phyloP scores from a whole-genome alignment of 306 rosid genomes.

The Prinsepia uniflora region DNA sequence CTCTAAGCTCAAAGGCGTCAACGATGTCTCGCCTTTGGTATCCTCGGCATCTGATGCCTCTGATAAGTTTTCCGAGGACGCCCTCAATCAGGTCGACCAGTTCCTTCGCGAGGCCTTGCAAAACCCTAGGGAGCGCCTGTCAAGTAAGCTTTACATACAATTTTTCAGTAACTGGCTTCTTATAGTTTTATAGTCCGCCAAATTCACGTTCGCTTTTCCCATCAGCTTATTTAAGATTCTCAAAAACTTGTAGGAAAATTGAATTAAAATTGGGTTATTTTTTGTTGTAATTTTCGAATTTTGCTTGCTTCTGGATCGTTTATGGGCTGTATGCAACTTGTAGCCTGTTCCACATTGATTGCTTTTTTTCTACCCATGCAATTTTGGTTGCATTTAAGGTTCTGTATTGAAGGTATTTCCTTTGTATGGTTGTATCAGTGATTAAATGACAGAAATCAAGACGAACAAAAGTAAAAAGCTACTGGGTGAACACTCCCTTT shows the following conservation, averaged over 20 bases:
- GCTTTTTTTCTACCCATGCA: not conserved
- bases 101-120: slow-evolving; percentile 93
- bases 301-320: not conserved
- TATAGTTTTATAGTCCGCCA: not conserved
- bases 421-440: not conserved
- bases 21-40: slow-evolving; percentile 18
- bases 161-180: not conserved
- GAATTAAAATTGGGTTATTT: not conserved
- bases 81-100: slow-evolving; percentile 69
- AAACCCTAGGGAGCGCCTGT: slow-evolving; percentile 92
- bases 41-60: slow-evolving; percentile 17
- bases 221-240: not conserved
- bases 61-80: slow-evolving; percentile 48
- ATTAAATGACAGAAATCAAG: not conserved
- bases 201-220: not conserved
- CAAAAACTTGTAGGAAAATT: not conserved
- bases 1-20: slow-evolving; percentile 27
- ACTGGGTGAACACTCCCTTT: not conserved
- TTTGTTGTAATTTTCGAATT: not conserved
- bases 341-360: not conserved
- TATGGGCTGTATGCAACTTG: not conserved
- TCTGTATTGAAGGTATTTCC: not conserved
- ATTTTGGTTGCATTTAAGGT: not conserved
- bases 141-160: slow-evolving; percentile 42
- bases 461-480: not conserved